Evolutionary conservation across 192 early-diverging fungal genomes (phyloP), one percentile per base, ranked within the genome.

Genomic region (Coemansia pectinata): DNA sequence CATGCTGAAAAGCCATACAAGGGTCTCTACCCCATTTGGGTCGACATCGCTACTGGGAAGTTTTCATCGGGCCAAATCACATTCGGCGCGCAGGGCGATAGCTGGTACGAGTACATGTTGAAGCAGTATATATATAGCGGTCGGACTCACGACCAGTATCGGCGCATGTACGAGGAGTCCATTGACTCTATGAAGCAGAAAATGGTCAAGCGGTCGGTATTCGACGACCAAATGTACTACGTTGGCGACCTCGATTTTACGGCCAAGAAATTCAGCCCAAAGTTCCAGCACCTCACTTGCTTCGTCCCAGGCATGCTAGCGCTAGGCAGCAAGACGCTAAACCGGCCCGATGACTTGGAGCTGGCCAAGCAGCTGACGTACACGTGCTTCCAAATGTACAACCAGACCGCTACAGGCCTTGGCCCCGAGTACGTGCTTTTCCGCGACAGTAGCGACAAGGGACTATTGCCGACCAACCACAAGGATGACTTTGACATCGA

Each of bases 361-460:
- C 63, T 85, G 23, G 84, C 84, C 62, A 81, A 76, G 62, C 60
- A 69, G 14, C 71, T 85, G 63, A 66, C 73, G 1, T 72, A 83
- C 38, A 83, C 79, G 17, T 86, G 85, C 72, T 80, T 74, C 75
- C 76, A 80, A 55, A 93, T 93, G 91, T 96, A 96, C 79, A 85
- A 83, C 39, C 85, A 84, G 65, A 95, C 92, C 10, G 78, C 82
- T 15, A 92, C 94, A 0, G 92, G 94, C 1, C 81, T 98, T 41
- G 88, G 93, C 19, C 86, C 92, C 42, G 96, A 98, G 72, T 95
- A 95, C 63, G 94, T 93, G 41, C 92, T 88, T 34, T 93, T 92
- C 84, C 85, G 87, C 63, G 79, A 69, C 63, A 55, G 65, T 29
- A 40, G 74, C 53, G 44, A 85, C 63, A 63, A 38, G 58, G 80